phyloP scores from a whole-genome alignment of 169 alveolate species.

The Plasmodium gaboni region DNA sequence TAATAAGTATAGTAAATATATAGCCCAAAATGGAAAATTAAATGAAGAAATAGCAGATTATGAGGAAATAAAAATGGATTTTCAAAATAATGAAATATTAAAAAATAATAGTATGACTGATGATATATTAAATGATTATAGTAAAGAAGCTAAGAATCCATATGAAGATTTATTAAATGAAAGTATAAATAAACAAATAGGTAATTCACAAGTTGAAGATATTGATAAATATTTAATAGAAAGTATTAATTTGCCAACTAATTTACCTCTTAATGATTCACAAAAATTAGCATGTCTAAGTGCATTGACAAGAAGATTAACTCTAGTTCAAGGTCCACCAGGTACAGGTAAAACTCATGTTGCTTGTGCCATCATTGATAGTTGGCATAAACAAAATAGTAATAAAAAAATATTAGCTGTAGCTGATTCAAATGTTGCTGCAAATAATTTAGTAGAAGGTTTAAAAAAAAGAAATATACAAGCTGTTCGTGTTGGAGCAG shows the following conservation, averaged over 20 bases:
- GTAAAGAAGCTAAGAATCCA: slow-evolving; percentile 67
- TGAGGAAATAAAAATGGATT: slow-evolving; percentile 67
- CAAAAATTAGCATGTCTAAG: slow-evolving; percentile 82
- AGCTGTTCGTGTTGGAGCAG: slow-evolving; percentile 82
- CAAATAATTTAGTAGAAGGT: slow-evolving; percentile 85
- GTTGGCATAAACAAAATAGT: slow-evolving; percentile 79
- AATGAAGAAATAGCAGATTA: slow-evolving; percentile 50
- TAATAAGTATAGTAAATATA: slow-evolving; percentile 57
- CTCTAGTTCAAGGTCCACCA: slow-evolving; percentile 90
- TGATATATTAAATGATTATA: slow-evolving; percentile 54
- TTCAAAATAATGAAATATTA: slow-evolving; percentile 33
- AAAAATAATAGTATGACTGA: slow-evolving; percentile 26
- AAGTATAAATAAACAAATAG: slow-evolving; percentile 70
- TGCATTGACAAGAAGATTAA: slow-evolving; percentile 79
- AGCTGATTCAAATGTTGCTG: slow-evolving; percentile 89
- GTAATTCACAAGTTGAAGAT: slow-evolving; percentile 51
- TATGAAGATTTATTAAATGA: slow-evolving; percentile 67
- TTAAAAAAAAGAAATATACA: slow-evolving; percentile 75
- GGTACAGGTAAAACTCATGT: slow-evolving; percentile 90
- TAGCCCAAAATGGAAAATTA: slow-evolving; percentile 69
- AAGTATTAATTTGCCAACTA: slow-evolving; percentile 76
- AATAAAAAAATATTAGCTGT: slow-evolving; percentile 83
- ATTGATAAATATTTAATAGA: slow-evolving; percentile 61
- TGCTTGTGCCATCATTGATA: slow-evolving; percentile 86
- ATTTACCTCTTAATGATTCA: slow-evolving; percentile 80